Evolutionary conservation across 2,329 filamentous ascomycete genomes (phyloP).

Genomic region (Karstenula rhodostoma): DNA sequence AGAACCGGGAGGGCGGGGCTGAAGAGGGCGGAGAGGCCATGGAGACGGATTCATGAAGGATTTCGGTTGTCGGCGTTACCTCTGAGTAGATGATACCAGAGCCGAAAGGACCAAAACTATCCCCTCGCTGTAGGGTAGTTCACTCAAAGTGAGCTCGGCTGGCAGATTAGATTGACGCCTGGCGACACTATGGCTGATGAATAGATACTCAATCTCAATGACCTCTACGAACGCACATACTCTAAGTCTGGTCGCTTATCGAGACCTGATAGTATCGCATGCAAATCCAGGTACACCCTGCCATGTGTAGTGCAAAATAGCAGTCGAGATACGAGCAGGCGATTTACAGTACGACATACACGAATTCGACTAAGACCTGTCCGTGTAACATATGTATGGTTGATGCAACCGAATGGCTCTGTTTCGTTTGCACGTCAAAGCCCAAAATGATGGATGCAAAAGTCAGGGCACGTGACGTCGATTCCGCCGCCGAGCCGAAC

Average conservation of each 20-base stretch:
- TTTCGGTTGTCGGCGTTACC: background rate
- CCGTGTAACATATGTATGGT: too few species aligned
- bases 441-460: background rate
- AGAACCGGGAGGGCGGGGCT: constrained; percentile 52
- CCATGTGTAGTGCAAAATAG: background rate
- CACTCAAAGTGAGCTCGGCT: constrained; percentile 1
- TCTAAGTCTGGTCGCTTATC: background rate
- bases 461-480: constrained; percentile 30
- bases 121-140: background rate
- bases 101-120: background rate
- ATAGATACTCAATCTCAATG: constrained; percentile 8
- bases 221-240: background rate
- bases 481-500: constrained; percentile 37
- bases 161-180: background rate
- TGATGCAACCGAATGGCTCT: too few species aligned
- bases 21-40: constrained; percentile 58
- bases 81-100: background rate
- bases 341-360: too few species aligned
- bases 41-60: constrained; percentile 60
- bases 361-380: too few species aligned
- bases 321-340: too few species aligned
- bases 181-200: constrained; percentile 3
- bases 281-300: background rate
- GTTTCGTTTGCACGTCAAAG: background rate
- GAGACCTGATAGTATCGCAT: background rate